A percentile compares a stretch with the other conserved stretches of the same genome.
Evolutionary conservation across 176 grass and related monocot species (phyloP).

Genomic region (Carex myosuroides): DNA sequence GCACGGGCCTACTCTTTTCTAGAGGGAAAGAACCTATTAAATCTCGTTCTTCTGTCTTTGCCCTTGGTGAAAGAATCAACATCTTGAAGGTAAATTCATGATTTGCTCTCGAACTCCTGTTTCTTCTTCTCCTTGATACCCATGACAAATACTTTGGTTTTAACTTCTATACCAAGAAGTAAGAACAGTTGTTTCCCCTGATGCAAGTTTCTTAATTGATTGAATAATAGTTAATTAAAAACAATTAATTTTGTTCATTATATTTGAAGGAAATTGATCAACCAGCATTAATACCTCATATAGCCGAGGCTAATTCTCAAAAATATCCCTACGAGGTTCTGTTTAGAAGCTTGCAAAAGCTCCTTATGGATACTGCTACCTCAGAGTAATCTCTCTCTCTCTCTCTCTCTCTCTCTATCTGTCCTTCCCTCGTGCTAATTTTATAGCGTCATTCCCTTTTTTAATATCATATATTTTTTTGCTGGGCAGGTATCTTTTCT

Average conservation of each 20-base stretch:
- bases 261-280: slow-evolving; percentile 94
- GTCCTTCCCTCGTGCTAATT: background rate
- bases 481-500: slow-evolving; percentile 73
- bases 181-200: background rate
- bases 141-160: background rate
- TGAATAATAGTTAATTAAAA: background rate
- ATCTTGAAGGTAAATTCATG: slow-evolving; percentile 69
- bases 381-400: slow-evolving; percentile 52
- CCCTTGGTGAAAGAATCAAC: slow-evolving; percentile 91
- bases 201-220: background rate
- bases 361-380: slow-evolving; percentile 94
- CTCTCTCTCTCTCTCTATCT: background rate
- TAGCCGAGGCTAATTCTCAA: slow-evolving; percentile 92
- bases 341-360: slow-evolving; percentile 98
- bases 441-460: background rate
- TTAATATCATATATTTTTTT: background rate
- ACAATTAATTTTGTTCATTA: slow-evolving; percentile 14
- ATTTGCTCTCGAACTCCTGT: background rate
- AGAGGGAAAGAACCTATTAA: slow-evolving; percentile 89
- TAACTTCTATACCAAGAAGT: background rate
- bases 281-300: slow-evolving; percentile 98
- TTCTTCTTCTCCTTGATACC: background rate
- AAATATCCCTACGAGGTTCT: slow-evolving; percentile 99
- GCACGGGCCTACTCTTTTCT: slow-evolving; percentile 74
- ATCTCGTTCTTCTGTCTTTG: slow-evolving; percentile 91